Evolutionary conservation across 345 rosid species (phyloP), one percentile per base, ranked within the genome.

Genomic region (Ricinus communis): DNA sequence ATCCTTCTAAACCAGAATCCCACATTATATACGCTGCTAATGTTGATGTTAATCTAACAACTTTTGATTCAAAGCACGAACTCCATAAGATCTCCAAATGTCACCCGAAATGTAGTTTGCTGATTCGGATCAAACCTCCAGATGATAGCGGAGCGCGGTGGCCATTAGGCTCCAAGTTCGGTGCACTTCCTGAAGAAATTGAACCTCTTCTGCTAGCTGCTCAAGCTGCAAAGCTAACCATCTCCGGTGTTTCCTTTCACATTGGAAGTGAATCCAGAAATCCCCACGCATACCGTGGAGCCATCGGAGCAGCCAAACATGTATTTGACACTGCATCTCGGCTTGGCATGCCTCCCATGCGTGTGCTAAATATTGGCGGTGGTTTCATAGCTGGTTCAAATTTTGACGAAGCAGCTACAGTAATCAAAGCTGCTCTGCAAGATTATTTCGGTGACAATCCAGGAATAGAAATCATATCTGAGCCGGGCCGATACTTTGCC

Each of bases 1-100:
- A 71, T 31, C 76, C 75, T 10, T 71, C 76, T 68, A 76, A 76
- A 60, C 27, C 22, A 16, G 80, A 66, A 21, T 38, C 75, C 4
- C 76, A 76, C 18, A 30, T 76, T 28, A 59, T 40, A 24, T 71
- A 66, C 65, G 73, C 80, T 1, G 80, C 76, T 1, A 46, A 40
- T 5, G 72, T 59, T 11, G 80, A 69, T 1, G 73, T 77, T 1
- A 77, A 77, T 36, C 30, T 77, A 14, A 71, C 80, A 13, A 66
- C 73, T 5, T 77, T 77, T 51, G 80, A 77, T 53, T 45, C 80
- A 0, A n/a, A 0, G 8, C 62, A 45, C 7, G 73, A 77, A 28
- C 64, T 77, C 2, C 58, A 71, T 1, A 71, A 77, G 73, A 59
- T 77, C 40, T 13, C 33, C 9, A 61, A 46, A 57, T 68, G 55